Evolutionary conservation across 148 eudicot species (phyloP), one percentile per base, ranked within the genome.

Genomic region (Rhododendron kiyosumense): DNA sequence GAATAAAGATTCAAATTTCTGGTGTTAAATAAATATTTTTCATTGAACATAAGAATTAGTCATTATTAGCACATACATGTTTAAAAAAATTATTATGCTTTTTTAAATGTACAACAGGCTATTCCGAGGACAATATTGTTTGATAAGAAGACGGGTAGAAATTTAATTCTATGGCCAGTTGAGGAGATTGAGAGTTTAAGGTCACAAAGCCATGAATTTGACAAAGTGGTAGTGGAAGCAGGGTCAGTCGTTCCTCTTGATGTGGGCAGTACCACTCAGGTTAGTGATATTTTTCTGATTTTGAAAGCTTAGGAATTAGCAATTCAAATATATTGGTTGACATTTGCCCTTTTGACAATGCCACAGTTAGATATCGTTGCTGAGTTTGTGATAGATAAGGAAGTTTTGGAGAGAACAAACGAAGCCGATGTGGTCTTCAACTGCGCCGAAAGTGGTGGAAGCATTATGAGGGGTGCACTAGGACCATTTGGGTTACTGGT

Each of bases 91-190:
- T 1, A 7, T 76, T 14, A 41, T 77, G 80, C 4, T 46, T 20
- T 41, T 45, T 49, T 3, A 45, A 78, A 22, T 46, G 8, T 81
- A 8, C 20, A 36, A 57, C 83, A 96, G 98, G 83, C 92, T 14
- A 89, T 96, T 85, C 99, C 99, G 46, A 95, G 99, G 85, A 93
- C 91, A 14, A 90, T 96, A n/a, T 88, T 93, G 76, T 91, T 89
- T 20, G 99, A 96, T 63, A 81, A 86, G 46, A 92, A 94, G 87
- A 96, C 99, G 0, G 90, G 93, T 15, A 91, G 87, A 84, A 95
- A 95, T 89, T 54, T 96, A 71, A 87, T 96, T 51, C 97, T 93
- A 61, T 94, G 96, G 98, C 99, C 99, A 4, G 92, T 96, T 1
- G 89, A 91, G 78, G 99, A 96, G 80, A 83, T 96, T 17, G 93